Evolutionary conservation across 306 rosid genomes (phyloP).

Genomic region (Crataegus laevigata): DNA sequence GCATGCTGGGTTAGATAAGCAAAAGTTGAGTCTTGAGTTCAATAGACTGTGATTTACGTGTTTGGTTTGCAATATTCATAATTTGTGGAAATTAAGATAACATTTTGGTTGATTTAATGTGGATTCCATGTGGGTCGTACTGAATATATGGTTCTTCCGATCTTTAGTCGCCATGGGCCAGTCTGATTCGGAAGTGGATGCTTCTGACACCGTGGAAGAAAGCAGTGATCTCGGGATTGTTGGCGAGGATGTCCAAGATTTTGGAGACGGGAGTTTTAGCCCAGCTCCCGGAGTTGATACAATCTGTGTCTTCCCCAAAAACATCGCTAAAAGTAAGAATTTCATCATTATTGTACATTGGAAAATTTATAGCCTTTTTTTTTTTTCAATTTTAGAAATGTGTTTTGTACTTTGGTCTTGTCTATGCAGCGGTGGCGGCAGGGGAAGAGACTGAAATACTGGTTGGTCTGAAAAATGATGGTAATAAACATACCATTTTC

Average conservation of each 20-base stretch:
- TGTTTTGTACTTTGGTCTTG: conserved; percentile 10
- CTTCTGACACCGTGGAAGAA: conserved; percentile 47
- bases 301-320: conserved; percentile 64
- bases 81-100: no score
- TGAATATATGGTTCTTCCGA: not conserved
- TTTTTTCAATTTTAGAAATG: not conserved
- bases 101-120: not conserved
- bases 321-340: conserved; percentile 55
- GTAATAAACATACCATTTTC: conserved; percentile 26
- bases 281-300: conserved; percentile 83
- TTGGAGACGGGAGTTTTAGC: conserved; percentile 44
- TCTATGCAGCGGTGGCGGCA: conserved; percentile 65
- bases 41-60: not conserved
- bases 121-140: not conserved
- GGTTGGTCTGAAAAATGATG: conserved; percentile 81
- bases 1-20: not conserved
- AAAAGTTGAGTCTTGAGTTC: not conserved
- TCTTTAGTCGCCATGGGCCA: conserved; percentile 69
- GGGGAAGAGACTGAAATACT: conserved; percentile 83
- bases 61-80: not conserved
- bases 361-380: not conserved
- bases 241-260: conserved; percentile 67
- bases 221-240: conserved; percentile 65
- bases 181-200: conserved; percentile 41
- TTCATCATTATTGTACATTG: not conserved